Base-by-base conservation (phyloP, 2,329 filamentous ascomycete genomes). In the Xylaria sp. region DNA sequence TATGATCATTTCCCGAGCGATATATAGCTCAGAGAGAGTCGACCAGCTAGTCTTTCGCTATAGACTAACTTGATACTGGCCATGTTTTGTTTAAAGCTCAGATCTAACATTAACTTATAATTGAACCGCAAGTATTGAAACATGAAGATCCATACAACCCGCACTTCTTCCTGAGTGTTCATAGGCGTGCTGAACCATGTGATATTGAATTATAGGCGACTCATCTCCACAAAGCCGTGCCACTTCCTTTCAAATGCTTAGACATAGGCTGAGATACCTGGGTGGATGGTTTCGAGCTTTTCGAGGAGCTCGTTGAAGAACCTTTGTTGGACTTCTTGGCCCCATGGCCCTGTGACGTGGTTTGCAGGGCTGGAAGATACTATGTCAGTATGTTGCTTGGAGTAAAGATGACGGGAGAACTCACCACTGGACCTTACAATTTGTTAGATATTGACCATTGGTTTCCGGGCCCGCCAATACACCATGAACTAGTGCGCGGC, bases 281-380 rank as follows among this genome's bases (percentile, higher is more conserved):
- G 65, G 12, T 45, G 65, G 52, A 67, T 63, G 1, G 1, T 30
- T 56, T 83, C 81, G 9, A 82, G 55, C 15, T 76, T 76, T 4
- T 66, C 72, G 3, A 80, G 32, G 6, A 83, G 64, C 63, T 82
- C 80, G 0, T 72, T 56, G n/a, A 75, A 79, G 1, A 81, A 73
- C 3, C 70, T 75, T 43, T 67, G 70, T 60, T 81, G 80, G 0
- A 72, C 71, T 46, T 73, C 59, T 25, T 64, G 56, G 0, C 81
- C 80, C 57, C 75, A 74, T 36, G 76, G 67, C 41, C 75, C 77
- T 13, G 76, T 78, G 0, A 82, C 79, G 66, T 77, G 69, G 2
- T 66, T 71, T 36, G 77, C 60, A 34, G 77, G 76, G 0, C 77
- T 75, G 73, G 58, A 18, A 12, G 9, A 50, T 30, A 57, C 5